These are phyloP conservation scores for Neocatenulostroma microsporum DNA, from an alignment of 2,329 filamentous ascomycete genomes.

Conservation along the genomic window DNA sequence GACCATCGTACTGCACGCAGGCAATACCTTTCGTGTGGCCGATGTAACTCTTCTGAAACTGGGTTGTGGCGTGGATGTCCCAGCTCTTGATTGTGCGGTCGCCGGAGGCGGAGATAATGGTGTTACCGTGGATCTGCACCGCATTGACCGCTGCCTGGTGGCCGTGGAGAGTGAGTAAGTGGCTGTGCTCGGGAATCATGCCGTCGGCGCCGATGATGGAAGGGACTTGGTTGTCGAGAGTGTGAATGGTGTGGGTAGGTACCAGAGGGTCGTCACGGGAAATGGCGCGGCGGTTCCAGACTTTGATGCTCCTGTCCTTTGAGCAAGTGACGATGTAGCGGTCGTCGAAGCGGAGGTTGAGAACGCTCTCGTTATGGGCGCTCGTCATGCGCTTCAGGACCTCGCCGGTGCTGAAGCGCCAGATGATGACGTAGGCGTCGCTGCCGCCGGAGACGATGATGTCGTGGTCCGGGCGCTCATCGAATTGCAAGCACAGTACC, in stretches of 20 bases:
- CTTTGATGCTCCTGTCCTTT: conserved; percentile 93
- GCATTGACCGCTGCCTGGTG: conserved; percentile 92
- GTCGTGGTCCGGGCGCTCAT: conserved; percentile 75
- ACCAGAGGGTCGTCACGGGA: conserved; percentile 35
- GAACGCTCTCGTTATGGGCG: conserved; percentile 81
- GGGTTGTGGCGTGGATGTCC: conserved; percentile 76
- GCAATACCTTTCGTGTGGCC: conserved; percentile 94
- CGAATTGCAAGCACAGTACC: conserved; percentile 91
- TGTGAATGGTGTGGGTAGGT: conserved; percentile 28
- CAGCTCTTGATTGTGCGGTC: conserved; percentile 92
- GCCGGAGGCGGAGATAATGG: conserved; percentile 90
- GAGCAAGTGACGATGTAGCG: conserved; percentile 91
- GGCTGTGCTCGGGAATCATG: conserved; percentile 59
- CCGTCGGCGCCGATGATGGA: conserved; percentile 36
- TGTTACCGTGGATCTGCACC: conserved; percentile 76
- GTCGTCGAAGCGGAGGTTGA: conserved; percentile 89
- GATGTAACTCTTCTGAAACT: conserved; percentile 67
- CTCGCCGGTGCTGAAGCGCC: conserved; percentile 86
- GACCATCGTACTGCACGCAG: conserved; percentile 92
- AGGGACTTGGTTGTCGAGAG: conserved; percentile 32
- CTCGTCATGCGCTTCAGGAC: conserved; percentile 65
- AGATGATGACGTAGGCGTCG: conserved; percentile 82
- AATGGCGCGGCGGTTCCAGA: conserved; percentile 78
- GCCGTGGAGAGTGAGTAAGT: conserved; percentile 69
- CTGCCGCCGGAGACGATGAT: conserved; percentile 93